Base-by-base conservation (phyloP, 2,329 filamentous ascomycete species). In the Didymella pomorum region DNA sequence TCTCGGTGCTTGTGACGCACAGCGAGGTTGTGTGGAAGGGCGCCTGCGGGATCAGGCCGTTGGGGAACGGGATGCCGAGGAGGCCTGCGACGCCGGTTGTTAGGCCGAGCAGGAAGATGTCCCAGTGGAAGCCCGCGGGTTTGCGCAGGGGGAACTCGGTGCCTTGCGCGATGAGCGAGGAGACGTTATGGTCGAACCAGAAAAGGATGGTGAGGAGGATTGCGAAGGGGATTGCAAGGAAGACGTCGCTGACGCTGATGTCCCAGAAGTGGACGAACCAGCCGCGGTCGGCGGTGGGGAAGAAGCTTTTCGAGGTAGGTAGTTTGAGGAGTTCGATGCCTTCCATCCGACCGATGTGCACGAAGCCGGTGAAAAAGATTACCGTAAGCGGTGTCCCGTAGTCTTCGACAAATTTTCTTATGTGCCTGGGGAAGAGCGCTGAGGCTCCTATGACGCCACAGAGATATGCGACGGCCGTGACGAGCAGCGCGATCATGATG, bases 241-340 rank as follows among this genome's bases (percentile, higher is more conserved):
- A 96, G 7, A 95, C 83, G 56, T 96, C 88, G 0, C 83, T 84
- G 6, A 89, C 86, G 44, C 80, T 80, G 52, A 96, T 83, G 64
- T 94, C 83, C 91, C 92, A 95, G 69, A 96, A 94, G 62, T 87
- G 82, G 25, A 96, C 86, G 52, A 96, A 83, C 92, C 92, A 96
- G 43, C 81, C 79, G 39, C 92, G 83, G 58, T 89, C 87, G 0
- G 79, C 82, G 0, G 93, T 96, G 0, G 93, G 93, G 69, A 86
- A 87, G 79, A 96, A 97, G 0, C 92, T 87, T 56, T 86, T 87
- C 62, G 87, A 87, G 0, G 89, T 94, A 0, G 92, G 92, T 26
- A 97, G 81, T 9, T 84, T 87, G 61, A 90, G 86, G 10, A 96
- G 79, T 20, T 86, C 74, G 1, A 96, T 84, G 39, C 83, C 78